These are phyloP conservation scores for Zea mays DNA, from an alignment of 176 grass and related monocot species.

Conservation along the genomic window Zm-B73-REFERENCE-NAM-5.0 NC_050100.1:204165001-204165500, in stretches of 20 bases:
- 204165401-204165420: conserved; percentile 32
- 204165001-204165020: conserved; percentile 21
- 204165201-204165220: not conserved
- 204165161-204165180: not conserved
- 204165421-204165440: conserved; percentile 78
- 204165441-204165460: conserved; percentile 99
- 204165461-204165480: conserved; percentile 99
- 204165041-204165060: conserved; percentile 98
- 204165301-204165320: conserved; percentile 95
- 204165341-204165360: conserved; percentile 98
- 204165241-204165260: conserved; percentile 85
- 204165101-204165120: conserved; percentile 94
- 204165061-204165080: conserved; percentile 93
- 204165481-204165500: conserved; percentile 98
- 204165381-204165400: not conserved
- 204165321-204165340: conserved; percentile 97
- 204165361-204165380: conserved; percentile 52
- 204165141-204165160: conserved; percentile 62
- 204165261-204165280: conserved; percentile 86
- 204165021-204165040: conserved; percentile 91
- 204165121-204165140: conserved; percentile 97
- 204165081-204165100: conserved; percentile 91
- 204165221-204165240: conserved; percentile 30
- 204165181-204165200: conserved; percentile 16
- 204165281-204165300: conserved; percentile 91